A percentile compares a stretch with the other conserved stretches of the same genome.
Conservation (phyloP, 1,284 basidiomycete species). For the Mycena sp. region DNA sequence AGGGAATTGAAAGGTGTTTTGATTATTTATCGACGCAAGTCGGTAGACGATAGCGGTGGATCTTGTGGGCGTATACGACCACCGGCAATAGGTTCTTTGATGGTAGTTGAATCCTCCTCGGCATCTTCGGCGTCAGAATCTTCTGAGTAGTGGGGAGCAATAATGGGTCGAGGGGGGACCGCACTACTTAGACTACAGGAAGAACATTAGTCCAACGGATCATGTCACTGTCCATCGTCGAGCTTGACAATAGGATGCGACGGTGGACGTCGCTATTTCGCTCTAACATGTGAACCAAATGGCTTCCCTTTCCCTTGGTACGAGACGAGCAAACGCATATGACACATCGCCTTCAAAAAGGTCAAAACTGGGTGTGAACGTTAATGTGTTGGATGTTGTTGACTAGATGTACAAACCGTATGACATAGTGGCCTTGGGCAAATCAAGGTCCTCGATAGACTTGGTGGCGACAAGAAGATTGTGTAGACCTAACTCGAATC, state of each 20-base stretch:
- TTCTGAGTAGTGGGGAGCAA: constrained; percentile 47
- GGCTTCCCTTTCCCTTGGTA: constrained; percentile 54
- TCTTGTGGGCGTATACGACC: constrained; percentile 63
- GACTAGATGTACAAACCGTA: constrained; percentile 56
- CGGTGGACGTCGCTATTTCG: constrained; percentile 63
- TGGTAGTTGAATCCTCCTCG: constrained; percentile 38
- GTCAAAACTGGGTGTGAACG: constrained; percentile 60
- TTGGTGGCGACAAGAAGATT: constrained; percentile 72
- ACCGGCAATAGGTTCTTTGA: constrained; percentile 65
- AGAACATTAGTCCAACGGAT: constrained; percentile 58
- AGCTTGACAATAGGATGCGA: constrained; percentile 52
- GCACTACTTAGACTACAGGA: constrained; percentile 48
- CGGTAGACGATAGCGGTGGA: constrained; percentile 61
- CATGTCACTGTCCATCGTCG: constrained; percentile 45
- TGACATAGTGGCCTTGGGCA: constrained; percentile 64
- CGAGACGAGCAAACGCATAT: constrained; percentile 60
- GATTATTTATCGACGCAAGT: constrained; percentile 46
- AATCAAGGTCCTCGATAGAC: constrained; percentile 64
- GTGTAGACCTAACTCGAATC: constrained; percentile 60
- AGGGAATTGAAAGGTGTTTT: constrained; percentile 34
- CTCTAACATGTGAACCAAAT: constrained; percentile 72
- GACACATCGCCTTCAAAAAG: constrained; percentile 68
- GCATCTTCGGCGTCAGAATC: constrained; percentile 60
- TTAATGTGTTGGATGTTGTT: constrained; percentile 4
- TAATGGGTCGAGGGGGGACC: constrained; percentile 55